Conservation (phyloP, 495 filamentous ascomycete genomes). For the Evansstolkia leycettana region DNA sequence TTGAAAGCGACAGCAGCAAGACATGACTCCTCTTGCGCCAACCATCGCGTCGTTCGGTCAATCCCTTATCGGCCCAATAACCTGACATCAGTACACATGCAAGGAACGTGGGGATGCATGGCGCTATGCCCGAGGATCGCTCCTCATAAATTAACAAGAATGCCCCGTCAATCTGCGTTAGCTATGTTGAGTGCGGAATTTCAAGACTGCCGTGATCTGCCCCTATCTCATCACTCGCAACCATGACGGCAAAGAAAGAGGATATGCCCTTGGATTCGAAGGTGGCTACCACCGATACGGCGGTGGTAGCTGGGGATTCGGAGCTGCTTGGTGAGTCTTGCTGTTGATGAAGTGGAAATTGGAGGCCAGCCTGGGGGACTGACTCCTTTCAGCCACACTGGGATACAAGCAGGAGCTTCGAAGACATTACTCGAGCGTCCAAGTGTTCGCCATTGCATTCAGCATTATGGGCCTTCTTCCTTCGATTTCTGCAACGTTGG, state of each 20-base stretch:
- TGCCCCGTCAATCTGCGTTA: no score
- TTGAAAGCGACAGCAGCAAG: no score
- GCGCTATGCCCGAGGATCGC: no score
- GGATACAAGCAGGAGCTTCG: conserved; percentile 63
- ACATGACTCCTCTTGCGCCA: no score
- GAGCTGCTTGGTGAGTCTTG: conserved; percentile 20
- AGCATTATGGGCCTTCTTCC: conserved; percentile 64
- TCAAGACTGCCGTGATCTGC: no score
- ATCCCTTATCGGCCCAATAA: no score
- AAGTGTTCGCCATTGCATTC: conserved; percentile 62
- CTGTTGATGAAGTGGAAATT: neutral
- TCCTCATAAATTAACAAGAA: no score
- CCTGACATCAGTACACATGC: no score
- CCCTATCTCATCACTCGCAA: neutral
- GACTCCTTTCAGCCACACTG: conserved; percentile 19
- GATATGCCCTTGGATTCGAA: conserved; percentile 3
- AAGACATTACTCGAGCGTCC: conserved; percentile 51
- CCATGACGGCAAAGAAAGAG: neutral
- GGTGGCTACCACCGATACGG: conserved; percentile 4
- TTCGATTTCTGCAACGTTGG: conserved; percentile 52
- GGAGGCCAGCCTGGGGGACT: conserved; percentile 1
- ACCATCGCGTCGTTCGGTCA: no score
- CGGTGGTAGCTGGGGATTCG: conserved; percentile 13
- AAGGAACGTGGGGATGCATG: no score
- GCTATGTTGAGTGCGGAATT: no score